phyloP scores from a whole-genome alignment of 2,329 filamentous ascomycete genomes.

The Alternaria metachromatica region DNA sequence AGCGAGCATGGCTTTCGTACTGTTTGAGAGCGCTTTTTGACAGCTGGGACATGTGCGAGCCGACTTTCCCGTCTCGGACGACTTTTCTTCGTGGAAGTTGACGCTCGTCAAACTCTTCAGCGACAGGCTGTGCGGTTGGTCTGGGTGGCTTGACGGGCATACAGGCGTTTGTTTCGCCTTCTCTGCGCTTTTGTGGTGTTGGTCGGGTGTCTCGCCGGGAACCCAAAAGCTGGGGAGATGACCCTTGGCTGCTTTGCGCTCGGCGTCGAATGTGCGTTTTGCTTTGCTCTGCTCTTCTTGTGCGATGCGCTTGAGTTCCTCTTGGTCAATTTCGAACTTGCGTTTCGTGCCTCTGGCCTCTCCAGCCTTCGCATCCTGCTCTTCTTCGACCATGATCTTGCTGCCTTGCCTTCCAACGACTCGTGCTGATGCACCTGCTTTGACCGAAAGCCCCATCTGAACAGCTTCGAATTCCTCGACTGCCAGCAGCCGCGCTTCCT shows the following conservation, averaged over 20 bases:
- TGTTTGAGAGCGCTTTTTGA: slow-evolving; percentile 80
- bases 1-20: slow-evolving; percentile 79
- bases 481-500: slow-evolving; percentile 73
- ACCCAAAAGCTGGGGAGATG: slow-evolving; percentile 91
- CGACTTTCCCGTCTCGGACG: slow-evolving; percentile 57
- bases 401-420: slow-evolving; percentile 52
- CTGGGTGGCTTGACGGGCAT: slow-evolving; percentile 75
- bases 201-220: slow-evolving; percentile 76
- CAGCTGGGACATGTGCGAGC: slow-evolving; percentile 79
- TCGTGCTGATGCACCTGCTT: slow-evolving; percentile 43
- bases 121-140: slow-evolving; percentile 74
- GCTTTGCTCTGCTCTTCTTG: slow-evolving; percentile 73
- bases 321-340: slow-evolving; percentile 81
- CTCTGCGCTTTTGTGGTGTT: slow-evolving; percentile 54
- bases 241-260: slow-evolving; percentile 70
- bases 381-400: slow-evolving; percentile 53
- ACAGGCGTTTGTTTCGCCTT: slow-evolving; percentile 69
- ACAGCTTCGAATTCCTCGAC: slow-evolving; percentile 84
- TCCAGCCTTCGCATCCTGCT: slow-evolving; percentile 38
- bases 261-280: slow-evolving; percentile 72
- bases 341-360: slow-evolving; percentile 64
- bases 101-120: slow-evolving; percentile 79
- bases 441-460: slow-evolving; percentile 68
- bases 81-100: slow-evolving; percentile 75
- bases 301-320: slow-evolving; percentile 74